These are phyloP conservation scores for Diplodia mutila DNA, from an alignment of 2,329 filamentous ascomycete genomes.

Conservation along the genomic window DNA sequence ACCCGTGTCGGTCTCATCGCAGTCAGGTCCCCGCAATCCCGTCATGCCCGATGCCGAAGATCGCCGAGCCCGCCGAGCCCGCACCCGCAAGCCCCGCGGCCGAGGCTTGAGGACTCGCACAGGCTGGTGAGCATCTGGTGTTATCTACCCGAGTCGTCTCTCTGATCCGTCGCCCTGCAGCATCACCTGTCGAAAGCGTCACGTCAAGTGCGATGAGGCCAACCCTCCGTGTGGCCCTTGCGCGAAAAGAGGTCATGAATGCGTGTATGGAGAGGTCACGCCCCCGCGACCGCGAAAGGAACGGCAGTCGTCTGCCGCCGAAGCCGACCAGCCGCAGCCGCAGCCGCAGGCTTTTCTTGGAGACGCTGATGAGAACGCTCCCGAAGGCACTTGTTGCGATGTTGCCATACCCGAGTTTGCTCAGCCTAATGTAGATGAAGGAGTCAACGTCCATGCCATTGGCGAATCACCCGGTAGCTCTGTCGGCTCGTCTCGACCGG, in stretches of 20 bases:
- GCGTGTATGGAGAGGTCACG: constrained; percentile 38
- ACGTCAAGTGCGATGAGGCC: constrained; percentile 57
- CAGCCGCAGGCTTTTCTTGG: too few relatives aligned
- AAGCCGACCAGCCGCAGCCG: background rate
- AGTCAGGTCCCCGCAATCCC: background rate
- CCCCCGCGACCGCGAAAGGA: background rate
- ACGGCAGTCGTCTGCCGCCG: background rate
- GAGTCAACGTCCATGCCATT: background rate
- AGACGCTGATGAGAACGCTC: background rate
- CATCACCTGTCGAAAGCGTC: constrained; percentile 51
- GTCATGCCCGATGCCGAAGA: background rate
- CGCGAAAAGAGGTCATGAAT: constrained; percentile 48
- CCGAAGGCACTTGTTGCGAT: background rate
- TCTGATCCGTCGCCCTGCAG: constrained; percentile 34
- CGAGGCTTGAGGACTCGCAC: constrained; percentile 50
- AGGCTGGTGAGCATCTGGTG: constrained; percentile 41
- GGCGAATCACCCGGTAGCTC: constrained; percentile 12
- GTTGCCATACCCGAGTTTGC: background rate
- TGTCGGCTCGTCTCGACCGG: constrained; percentile 7
- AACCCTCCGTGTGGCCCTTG: constrained; percentile 51
- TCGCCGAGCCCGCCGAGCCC: constrained; percentile 3
- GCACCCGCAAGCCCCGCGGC: constrained; percentile 45
- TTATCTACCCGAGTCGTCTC: background rate
- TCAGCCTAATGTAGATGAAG: background rate
- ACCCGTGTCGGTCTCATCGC: background rate